Evolutionary conservation across 306 rosid genomes (phyloP).

Genomic region (Gynostemma pentaphyllum): DNA sequence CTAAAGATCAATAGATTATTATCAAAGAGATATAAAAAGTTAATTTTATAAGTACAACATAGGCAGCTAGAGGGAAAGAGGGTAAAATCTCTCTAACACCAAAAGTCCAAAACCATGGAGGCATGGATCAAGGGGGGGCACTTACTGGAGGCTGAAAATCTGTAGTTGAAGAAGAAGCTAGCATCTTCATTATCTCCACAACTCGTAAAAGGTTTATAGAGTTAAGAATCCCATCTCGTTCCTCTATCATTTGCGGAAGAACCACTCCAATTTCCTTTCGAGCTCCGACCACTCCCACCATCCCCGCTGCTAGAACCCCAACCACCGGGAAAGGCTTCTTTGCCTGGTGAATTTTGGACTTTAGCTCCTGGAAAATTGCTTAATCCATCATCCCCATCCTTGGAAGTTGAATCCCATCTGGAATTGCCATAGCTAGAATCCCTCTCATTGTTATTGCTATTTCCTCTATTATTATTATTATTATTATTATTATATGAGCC

Average conservation of each 20-base stretch:
- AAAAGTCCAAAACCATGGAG: too few species aligned
- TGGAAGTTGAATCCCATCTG: conserved; percentile 55
- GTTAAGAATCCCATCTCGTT: conserved; percentile 1
- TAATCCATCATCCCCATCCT: conserved; percentile 59
- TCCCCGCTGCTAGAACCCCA: conserved; percentile 24
- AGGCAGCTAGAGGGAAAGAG: too few species aligned
- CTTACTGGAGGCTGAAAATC: too few species aligned
- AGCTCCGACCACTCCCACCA: not conserved
- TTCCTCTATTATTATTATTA: conserved; percentile 53
- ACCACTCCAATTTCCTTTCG: conserved; percentile 6
- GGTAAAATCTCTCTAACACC: too few species aligned
- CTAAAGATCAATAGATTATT: too few species aligned
- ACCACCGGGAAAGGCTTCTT: conserved; percentile 82
- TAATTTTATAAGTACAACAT: too few species aligned
- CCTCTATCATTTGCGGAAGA: not conserved
- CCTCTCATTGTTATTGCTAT: conserved; percentile 38
- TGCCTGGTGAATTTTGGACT: conserved; percentile 76
- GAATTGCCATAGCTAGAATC: conserved; percentile 48
- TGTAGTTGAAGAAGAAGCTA: too few species aligned
- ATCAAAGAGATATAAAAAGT: too few species aligned
- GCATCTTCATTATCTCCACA: too few species aligned
- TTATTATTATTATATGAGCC: conserved; percentile 50
- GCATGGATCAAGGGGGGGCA: too few species aligned
- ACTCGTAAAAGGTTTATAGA: not conserved
- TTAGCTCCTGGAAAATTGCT: conserved; percentile 65